A percentile compares a stretch with the other conserved stretches of the same genome.
Evolutionary conservation across 1,139 yeast genomes (phyloP).

Genomic region (Geotrichum europaeum): DNA sequence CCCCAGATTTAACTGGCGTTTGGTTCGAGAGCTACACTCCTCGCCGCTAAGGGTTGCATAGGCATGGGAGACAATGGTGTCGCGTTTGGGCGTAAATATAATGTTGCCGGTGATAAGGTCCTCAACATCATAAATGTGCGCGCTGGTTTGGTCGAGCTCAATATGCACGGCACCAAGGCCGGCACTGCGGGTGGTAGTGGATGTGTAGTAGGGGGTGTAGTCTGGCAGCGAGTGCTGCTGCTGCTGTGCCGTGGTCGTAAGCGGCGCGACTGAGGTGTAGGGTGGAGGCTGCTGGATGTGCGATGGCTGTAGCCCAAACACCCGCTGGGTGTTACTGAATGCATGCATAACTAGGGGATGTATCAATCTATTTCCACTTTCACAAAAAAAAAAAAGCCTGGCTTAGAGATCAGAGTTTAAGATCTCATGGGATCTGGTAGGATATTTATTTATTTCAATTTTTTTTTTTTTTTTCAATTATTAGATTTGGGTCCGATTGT

Average conservation of each 20-base stretch:
- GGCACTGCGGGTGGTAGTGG: background rate
- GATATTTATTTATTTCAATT: background rate
- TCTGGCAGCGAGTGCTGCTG: background rate
- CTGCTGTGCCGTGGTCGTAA: background rate
- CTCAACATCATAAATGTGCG: conserved; percentile 5
- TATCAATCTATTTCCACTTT: background rate
- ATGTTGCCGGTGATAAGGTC: conserved; percentile 9
- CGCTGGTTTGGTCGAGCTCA: background rate
- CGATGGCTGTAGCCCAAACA: background rate
- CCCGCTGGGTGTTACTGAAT: background rate
- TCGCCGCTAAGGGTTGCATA: conserved; percentile 8
- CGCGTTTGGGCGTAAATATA: conserved; percentile 2
- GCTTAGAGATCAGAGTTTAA: background rate
- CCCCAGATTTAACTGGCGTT: background rate
- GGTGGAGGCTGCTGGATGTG: background rate
- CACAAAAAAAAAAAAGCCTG: background rate
- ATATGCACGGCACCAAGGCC: background rate
- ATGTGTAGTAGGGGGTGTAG: background rate
- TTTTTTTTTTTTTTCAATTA: background rate
- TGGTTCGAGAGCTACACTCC: background rate
- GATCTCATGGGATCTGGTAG: no score
- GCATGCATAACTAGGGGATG: background rate
- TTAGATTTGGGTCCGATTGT: no score
- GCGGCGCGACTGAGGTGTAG: background rate
- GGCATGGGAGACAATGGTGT: background rate